These are phyloP conservation scores for Durio zibethinus DNA, from an alignment of 345 rosid genomes.

Conservation along the genomic window DNA sequence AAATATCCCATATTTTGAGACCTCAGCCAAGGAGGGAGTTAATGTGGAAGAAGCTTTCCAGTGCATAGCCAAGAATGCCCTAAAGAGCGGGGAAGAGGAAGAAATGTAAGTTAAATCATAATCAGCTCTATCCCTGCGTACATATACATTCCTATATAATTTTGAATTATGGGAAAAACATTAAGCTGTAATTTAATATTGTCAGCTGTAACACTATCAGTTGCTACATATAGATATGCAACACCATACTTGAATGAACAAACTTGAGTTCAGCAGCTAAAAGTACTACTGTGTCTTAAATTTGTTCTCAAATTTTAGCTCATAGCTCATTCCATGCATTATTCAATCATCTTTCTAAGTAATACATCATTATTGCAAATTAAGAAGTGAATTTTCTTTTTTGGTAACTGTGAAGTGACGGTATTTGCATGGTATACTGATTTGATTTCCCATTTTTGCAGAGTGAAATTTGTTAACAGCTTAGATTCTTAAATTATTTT, in stretches of 20 bases:
- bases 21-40: conserved; percentile 96
- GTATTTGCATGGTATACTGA: background rate
- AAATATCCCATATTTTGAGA: conserved; percentile 94
- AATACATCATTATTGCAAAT: background rate
- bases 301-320: background rate
- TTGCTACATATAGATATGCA: background rate
- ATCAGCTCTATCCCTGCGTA: background rate
- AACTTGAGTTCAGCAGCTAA: background rate
- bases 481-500: background rate
- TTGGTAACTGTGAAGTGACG: background rate
- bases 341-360: background rate
- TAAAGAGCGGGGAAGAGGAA: conserved; percentile 90
- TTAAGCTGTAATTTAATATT: background rate
- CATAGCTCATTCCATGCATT: background rate
- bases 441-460: background rate
- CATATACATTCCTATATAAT: background rate
- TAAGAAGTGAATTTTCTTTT: background rate
- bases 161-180: background rate
- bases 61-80: conserved; percentile 89
- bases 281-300: background rate
- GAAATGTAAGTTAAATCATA: conserved; percentile 66
- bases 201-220: background rate
- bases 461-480: background rate
- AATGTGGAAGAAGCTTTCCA: conserved; percentile 98
- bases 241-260: background rate